These are phyloP conservation scores for Dendrostoma leiphaemia DNA, from an alignment of 2,329 filamentous ascomycete genomes.

Conservation along the genomic window DNA sequence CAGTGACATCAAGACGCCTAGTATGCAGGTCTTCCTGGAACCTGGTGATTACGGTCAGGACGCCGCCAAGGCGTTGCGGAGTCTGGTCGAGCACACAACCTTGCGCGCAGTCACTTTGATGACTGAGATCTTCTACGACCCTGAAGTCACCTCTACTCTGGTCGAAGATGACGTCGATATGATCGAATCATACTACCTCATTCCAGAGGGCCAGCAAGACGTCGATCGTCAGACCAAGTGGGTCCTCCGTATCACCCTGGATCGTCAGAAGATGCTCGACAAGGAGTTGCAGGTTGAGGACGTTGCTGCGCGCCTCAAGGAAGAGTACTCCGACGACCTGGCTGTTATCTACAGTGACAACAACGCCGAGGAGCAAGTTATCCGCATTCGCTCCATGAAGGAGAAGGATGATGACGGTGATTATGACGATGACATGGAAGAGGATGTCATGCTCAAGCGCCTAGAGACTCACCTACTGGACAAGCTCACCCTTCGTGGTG, in stretches of 20 bases:
- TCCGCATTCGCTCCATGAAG: constrained; percentile 81
- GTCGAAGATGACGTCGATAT: constrained; percentile 89
- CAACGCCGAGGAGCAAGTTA: constrained; percentile 92
- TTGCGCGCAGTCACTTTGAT: constrained; percentile 86
- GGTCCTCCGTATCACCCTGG: constrained; percentile 89
- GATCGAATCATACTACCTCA: constrained; percentile 94
- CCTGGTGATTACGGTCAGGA: constrained; percentile 57
- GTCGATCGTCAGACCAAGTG: constrained; percentile 83
- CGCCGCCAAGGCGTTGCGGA: constrained; percentile 80
- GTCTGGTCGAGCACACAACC: constrained; percentile 90
- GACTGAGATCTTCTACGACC: constrained; percentile 97
- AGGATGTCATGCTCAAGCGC: constrained; percentile 90
- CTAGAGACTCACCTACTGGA: constrained; percentile 90
- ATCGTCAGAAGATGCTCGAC: constrained; percentile 91
- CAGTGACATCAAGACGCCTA: constrained; percentile 96
- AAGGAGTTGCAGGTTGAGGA: constrained; percentile 91
- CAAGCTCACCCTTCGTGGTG: constrained; percentile 85
- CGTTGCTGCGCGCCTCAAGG: constrained; percentile 85
- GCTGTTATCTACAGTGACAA: constrained; percentile 97
- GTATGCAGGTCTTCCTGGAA: constrained; percentile 88
- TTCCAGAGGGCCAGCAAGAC: constrained; percentile 71
- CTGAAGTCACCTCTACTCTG: constrained; percentile 79
- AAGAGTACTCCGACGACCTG: constrained; percentile 79
- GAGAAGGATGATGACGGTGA: constrained; percentile 70
- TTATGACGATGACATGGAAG: constrained; percentile 61